Base-by-base conservation (phyloP, 164 flowering plant species). In the Dillenia suffruticosa region DNA sequence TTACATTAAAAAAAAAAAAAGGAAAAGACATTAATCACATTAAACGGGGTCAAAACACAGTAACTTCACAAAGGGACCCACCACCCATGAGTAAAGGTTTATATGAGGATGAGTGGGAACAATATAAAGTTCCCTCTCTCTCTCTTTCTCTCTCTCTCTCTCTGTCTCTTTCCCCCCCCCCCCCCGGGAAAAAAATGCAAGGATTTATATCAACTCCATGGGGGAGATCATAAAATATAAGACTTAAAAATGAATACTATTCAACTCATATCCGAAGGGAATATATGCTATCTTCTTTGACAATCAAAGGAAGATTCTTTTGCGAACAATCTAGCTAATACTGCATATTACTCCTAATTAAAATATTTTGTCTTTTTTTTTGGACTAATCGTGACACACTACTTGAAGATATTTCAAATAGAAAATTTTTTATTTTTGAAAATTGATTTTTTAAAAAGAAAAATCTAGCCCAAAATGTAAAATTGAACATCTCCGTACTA, bases 271-370 rank as follows among this genome's bases (percentile, higher is more conserved):
- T 64, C 67, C 50, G 19, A 59, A 63, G 66, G 73, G 85, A 81
- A 79, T 79, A 68, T 51, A 85, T 83, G 74, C 84, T 85, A 83
- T 64, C 86, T 77, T 80, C 82, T 77, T 81, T 80, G 72, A 63
- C 80, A 80, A 76, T 67, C 63, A 82, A 82, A 77, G 67, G 54
- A 65, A 76, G 81, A 82, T 82, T 79, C 84, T 65, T 63, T 69
- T 54, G 62, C 66, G 40, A 5, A 32, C 40, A 32, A 32, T 32
- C 40, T 32, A 5, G 40, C 40, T 32, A 32, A 32, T 5, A 4
- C 6, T 32, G 40, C 40, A 32, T 4, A 5, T 4, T 32, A 5
- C 40, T 32, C 6, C 5, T 32, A 32, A 32, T 32, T 32, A 32
- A 32, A 0, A 32, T 32, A 4, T 32, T 32, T 26, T 26, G 1